Evolutionary conservation across 805 yeast genomes (phyloP).

Genomic region (Candida verbasci): DNA sequence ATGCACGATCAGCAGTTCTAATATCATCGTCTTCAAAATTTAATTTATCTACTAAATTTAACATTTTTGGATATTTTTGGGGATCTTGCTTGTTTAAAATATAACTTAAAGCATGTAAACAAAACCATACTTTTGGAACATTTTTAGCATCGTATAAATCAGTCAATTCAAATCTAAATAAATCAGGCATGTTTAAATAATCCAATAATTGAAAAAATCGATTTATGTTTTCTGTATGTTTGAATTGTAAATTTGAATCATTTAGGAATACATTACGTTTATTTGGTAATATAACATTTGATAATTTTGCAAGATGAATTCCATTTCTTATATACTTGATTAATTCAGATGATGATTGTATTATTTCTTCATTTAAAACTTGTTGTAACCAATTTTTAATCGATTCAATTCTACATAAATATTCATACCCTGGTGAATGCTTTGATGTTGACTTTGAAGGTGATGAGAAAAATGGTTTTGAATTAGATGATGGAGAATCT

Average conservation of each 20-base stretch:
- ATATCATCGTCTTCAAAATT: conserved; percentile 68
- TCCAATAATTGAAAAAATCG: conserved; percentile 70
- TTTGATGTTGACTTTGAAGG: conserved; percentile 25
- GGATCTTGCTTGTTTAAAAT: conserved; percentile 55
- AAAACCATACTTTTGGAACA: conserved; percentile 89
- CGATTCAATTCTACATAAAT: conserved; percentile 74
- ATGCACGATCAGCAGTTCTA: conserved; percentile 61
- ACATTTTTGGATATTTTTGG: conserved; percentile 52
- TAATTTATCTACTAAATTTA: conserved; percentile 56
- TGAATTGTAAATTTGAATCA: conserved; percentile 63
- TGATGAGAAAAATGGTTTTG: conserved; percentile 20
- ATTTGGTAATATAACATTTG: conserved; percentile 67
- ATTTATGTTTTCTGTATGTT: conserved; percentile 90
- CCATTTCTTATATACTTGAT: conserved; percentile 77
- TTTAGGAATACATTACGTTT: conserved; percentile 53
- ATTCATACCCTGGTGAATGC: conserved; percentile 56
- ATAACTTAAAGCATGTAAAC: conserved; percentile 82
- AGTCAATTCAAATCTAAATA: conserved; percentile 86
- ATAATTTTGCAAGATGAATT: conserved; percentile 73
- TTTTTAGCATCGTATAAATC: conserved; percentile 90
- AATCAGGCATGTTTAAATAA: conserved; percentile 72
- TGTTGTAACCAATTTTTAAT: conserved; percentile 78
- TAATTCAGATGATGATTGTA: conserved; percentile 51
- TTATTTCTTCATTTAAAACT: conserved; percentile 54
- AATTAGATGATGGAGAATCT: conserved; percentile 3